Conservation (phyloP, 108 stramenopile species). For the Conticribra guillardii region DNA sequence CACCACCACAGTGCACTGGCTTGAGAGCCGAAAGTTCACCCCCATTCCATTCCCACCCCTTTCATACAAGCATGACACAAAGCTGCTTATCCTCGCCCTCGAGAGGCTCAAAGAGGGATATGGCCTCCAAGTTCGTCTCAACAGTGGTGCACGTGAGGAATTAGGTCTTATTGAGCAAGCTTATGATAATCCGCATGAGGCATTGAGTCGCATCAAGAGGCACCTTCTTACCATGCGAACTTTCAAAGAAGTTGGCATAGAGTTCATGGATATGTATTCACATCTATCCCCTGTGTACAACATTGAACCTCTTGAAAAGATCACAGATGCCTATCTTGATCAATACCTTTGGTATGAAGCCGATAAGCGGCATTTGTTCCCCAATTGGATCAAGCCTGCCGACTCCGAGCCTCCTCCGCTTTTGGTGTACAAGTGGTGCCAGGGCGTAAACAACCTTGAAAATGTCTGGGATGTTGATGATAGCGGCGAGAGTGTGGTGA, state of each 20-base stretch:
- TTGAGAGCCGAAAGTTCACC: conserved; percentile 97
- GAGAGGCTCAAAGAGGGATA: conserved; percentile 99
- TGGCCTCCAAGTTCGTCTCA: conserved; percentile 92
- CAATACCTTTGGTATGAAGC: conserved; percentile 99
- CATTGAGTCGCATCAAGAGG: conserved; percentile 97
- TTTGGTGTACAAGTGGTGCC: conserved; percentile 99
- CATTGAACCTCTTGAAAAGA: conserved; percentile 98
- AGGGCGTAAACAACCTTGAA: conserved; percentile 97
- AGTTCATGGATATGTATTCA: conserved; percentile 99
- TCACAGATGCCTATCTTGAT: conserved; percentile 99
- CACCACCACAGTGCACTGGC: conserved; percentile 99
- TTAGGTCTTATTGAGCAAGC: conserved; percentile 98
- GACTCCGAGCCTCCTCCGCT: conserved; percentile 99
- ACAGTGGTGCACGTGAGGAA: conserved; percentile 95
- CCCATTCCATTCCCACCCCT: conserved; percentile 99
- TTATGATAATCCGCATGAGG: conserved; percentile 99
- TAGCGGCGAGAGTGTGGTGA: conserved; percentile 94
- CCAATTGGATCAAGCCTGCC: conserved; percentile 97
- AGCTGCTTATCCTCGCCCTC: conserved; percentile 98
- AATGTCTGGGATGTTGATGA: conserved; percentile 95
- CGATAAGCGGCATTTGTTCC: conserved; percentile 97
- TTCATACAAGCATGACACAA: conserved; percentile 99
- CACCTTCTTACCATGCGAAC: conserved; percentile 98
- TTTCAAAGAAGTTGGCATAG: conserved; percentile 99
- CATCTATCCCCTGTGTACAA: conserved; percentile 97